Conservation (phyloP, 371 early-diverging fungal species). For the Vittaforma corneae region DNA sequence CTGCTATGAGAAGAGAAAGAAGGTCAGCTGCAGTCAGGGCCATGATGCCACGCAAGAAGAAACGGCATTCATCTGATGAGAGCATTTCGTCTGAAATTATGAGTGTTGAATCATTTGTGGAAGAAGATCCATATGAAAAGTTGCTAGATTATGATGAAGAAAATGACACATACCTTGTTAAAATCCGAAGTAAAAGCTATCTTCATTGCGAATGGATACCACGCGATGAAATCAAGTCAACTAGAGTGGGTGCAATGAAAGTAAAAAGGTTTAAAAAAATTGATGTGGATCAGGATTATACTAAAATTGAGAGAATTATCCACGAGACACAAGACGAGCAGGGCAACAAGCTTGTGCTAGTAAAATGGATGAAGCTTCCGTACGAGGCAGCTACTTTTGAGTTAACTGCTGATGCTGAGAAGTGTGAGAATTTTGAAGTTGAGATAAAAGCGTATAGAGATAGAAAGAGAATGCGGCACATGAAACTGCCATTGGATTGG, state of each 20-base stretch:
- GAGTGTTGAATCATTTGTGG: slow-evolving; percentile 17
- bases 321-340: slow-evolving; percentile 44
- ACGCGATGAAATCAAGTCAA: slow-evolving; percentile 62
- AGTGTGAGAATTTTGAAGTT: slow-evolving; percentile 59
- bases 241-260: slow-evolving; percentile 66
- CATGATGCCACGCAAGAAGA: slow-evolving; percentile 1
- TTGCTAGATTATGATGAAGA: slow-evolving; percentile 48
- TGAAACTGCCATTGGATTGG: slow-evolving; percentile 47
- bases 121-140: slow-evolving; percentile 56
- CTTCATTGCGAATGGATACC: slow-evolving; percentile 73
- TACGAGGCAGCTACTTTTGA: slow-evolving; percentile 81
- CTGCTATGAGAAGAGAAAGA: not conserved
- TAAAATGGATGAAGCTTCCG: slow-evolving; percentile 78
- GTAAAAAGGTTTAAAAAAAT: slow-evolving; percentile 59
- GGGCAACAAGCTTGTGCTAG: slow-evolving; percentile 61
- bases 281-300: slow-evolving; percentile 51
- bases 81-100: slow-evolving; percentile 1
- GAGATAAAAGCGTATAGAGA: slow-evolving; percentile 53
- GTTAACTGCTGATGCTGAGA: slow-evolving; percentile 62
- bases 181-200: slow-evolving; percentile 59
- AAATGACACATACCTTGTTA: slow-evolving; percentile 51
- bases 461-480: slow-evolving; percentile 36
- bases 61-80: not conserved
- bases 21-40: slow-evolving; percentile 7
- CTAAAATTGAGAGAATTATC: slow-evolving; percentile 54